These are phyloP conservation scores for Actinomucor elegans DNA, from an alignment of 371 early-diverging fungal genomes.

Conservation along the genomic window DNA sequence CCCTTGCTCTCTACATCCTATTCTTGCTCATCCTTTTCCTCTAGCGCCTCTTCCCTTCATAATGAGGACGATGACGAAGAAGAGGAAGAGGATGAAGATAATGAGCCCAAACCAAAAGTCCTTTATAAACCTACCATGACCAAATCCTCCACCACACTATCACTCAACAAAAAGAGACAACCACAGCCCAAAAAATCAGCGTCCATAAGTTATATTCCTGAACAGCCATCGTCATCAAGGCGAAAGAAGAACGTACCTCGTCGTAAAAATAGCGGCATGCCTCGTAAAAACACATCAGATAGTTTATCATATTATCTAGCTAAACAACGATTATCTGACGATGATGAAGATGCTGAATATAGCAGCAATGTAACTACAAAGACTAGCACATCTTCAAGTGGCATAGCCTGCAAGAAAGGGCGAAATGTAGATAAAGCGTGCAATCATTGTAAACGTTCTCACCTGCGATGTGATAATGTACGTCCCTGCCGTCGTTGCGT, in stretches of 20 bases:
- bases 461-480: conserved; percentile 43
- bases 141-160: too few relatives aligned
- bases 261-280: neutral
- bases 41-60: conserved; percentile 8
- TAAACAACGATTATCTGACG: conserved; percentile 1
- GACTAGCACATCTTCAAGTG: neutral
- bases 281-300: too few relatives aligned
- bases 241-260: neutral
- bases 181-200: conserved; percentile 1
- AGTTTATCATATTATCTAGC: conserved; percentile 7
- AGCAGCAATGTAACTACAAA: too few relatives aligned
- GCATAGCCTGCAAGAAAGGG: conserved; percentile 20
- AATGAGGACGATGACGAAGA: too few relatives aligned
- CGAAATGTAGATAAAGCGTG: conserved; percentile 48
- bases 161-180: too few relatives aligned
- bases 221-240: neutral
- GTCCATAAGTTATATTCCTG: conserved; percentile 4
- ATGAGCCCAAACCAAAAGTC: too few relatives aligned
- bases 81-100: neutral
- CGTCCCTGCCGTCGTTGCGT: conserved; percentile 44
- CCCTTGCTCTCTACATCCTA: conserved; percentile 9
- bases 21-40: conserved; percentile 12
- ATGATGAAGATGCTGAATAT: conserved; percentile 8
- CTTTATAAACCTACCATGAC: too few relatives aligned
- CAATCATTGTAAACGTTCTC: conserved; percentile 47